These are phyloP conservation scores for Puccinia polysora DNA, from an alignment of 1,284 basidiomycete genomes.

Conservation along the genomic window DNA sequence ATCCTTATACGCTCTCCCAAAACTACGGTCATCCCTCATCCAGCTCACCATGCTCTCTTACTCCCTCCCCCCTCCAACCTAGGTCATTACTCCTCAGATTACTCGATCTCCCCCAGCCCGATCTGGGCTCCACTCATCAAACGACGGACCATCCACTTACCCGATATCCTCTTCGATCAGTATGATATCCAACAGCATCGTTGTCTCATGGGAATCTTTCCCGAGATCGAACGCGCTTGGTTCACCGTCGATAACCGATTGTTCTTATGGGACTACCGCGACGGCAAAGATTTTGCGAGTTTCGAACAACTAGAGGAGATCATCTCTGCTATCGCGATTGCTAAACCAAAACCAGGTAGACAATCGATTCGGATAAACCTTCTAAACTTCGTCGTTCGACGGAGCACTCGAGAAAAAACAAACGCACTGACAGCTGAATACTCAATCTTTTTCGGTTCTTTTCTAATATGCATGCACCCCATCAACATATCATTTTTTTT, in stretches of 20 bases:
- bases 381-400: too few relatives aligned
- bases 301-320: constrained; percentile 87
- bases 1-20: background rate
- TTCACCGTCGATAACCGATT: constrained; percentile 90
- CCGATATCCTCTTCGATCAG: constrained; percentile 74
- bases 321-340: constrained; percentile 63
- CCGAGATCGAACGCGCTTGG: constrained; percentile 91
- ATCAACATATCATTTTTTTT: too few relatives aligned
- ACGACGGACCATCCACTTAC: constrained; percentile 68
- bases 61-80: background rate
- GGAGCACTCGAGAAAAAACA: background rate
- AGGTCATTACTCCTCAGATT: constrained; percentile 53
- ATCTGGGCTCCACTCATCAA: constrained; percentile 75
- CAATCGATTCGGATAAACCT: too few relatives aligned
- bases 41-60: background rate
- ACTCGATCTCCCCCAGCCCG: constrained; percentile 71
- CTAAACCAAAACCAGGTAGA: constrained; percentile 50
- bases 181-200: constrained; percentile 58
- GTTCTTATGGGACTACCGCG: constrained; percentile 93
- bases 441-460: constrained; percentile 22
- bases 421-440: constrained; percentile 63
- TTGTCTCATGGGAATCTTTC: constrained; percentile 74
- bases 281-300: constrained; percentile 83
- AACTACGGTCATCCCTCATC: background rate
- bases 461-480: too few relatives aligned